Percentiles rank a stretch among this genome's conserved stretches.
Conservation (phyloP, 495 filamentous ascomycete genomes). For the Annulohypoxylon maeteangense region DNA sequence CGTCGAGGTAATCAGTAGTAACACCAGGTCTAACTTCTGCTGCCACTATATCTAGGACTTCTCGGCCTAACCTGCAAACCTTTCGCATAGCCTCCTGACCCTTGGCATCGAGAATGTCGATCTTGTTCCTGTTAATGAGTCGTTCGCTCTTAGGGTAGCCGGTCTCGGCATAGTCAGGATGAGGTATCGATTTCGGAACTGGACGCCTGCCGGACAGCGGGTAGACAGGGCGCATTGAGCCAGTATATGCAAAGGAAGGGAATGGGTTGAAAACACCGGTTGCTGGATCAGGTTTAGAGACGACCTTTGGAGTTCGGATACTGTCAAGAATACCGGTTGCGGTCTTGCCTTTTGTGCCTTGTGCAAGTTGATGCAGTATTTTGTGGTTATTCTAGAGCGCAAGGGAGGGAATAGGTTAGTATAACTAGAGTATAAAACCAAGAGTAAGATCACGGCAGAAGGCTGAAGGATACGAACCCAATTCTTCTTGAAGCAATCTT, state of each 20-base stretch:
- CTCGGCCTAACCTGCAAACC: conserved; percentile 86
- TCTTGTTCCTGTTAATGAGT: conserved; percentile 78
- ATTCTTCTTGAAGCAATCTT: conserved; percentile 98
- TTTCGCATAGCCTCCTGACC: conserved; percentile 89
- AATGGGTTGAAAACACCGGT: conserved; percentile 91
- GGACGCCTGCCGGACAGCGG: conserved; percentile 79
- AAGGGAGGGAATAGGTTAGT: conserved; percentile 18
- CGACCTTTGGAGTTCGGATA: conserved; percentile 75
- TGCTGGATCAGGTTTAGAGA: conserved; percentile 90
- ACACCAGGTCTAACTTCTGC: conserved; percentile 83
- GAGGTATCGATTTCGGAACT: conserved; percentile 81
- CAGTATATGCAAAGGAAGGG: conserved; percentile 84
- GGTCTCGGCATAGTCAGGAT: conserved; percentile 85
- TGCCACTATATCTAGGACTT: conserved; percentile 93
- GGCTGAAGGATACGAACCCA: conserved; percentile 74
- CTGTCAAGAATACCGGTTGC: conserved; percentile 79
- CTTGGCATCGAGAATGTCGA: conserved; percentile 81
- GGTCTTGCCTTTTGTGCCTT: conserved; percentile 64
- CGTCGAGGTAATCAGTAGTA: conserved; percentile 96
- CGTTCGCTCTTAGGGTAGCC: conserved; percentile 86
- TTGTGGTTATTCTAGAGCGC: conserved; percentile 81
- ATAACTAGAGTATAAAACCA: neutral
- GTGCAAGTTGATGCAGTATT: conserved; percentile 81
- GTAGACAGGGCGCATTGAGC: conserved; percentile 85
- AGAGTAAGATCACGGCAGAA: conserved; percentile 8